These are phyloP conservation scores for Oenanthe javanica DNA, from an alignment of 140 eudicot genomes.

Conservation along the genomic window DNA sequence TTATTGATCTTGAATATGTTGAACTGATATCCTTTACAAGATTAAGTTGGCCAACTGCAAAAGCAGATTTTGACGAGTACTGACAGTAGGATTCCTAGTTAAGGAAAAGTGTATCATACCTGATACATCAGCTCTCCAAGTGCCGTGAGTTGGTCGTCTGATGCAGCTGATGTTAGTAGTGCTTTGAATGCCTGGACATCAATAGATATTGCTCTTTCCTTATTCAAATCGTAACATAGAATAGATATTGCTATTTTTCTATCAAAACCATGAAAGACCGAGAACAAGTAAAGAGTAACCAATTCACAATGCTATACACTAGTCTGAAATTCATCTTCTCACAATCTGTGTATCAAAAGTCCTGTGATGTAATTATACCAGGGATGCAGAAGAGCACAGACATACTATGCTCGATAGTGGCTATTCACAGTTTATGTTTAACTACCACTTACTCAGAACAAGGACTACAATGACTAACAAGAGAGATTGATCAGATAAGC, in stretches of 20 bases:
- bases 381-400: not conserved
- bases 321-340: not conserved
- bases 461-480: not conserved
- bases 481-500: not conserved
- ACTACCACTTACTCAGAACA: not conserved
- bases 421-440: not conserved
- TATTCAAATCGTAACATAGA: not conserved
- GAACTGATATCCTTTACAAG: not conserved
- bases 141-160: slow-evolving; percentile 82
- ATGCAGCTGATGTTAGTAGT: slow-evolving; percentile 65
- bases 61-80: not conserved
- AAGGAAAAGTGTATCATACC: slow-evolving; percentile 28
- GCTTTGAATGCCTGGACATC: slow-evolving; percentile 84
- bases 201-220: not conserved
- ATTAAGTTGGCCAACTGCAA: not conserved
- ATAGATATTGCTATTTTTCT: not conserved
- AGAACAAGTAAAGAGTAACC: not conserved
- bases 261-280: not conserved
- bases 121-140: slow-evolving; percentile 92
- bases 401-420: not conserved
- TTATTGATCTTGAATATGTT: not conserved
- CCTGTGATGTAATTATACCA: not conserved
- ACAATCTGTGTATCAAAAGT: not conserved
- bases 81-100: not conserved
- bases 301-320: not conserved